A percentile compares a stretch with the other conserved stretches of the same genome.
Conservation (phyloP, 106 monocot species). For the Cymbidium sinense region DNA sequence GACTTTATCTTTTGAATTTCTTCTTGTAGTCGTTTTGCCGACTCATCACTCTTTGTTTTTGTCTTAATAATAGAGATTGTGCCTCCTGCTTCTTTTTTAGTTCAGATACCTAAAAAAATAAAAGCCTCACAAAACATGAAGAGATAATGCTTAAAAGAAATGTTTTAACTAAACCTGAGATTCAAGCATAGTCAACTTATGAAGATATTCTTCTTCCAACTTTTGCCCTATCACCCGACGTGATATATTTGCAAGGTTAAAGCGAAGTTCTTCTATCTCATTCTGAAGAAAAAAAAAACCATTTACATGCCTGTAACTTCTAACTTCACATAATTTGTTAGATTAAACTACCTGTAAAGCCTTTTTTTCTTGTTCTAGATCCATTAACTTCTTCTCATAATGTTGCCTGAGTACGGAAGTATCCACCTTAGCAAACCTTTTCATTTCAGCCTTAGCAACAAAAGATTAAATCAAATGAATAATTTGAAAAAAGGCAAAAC, state of each 20-base stretch:
- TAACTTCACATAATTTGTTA: background rate
- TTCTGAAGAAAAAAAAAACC: slow-evolving; percentile 35
- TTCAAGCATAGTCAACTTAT: slow-evolving; percentile 87
- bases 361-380: slow-evolving; percentile 94
- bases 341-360: slow-evolving; percentile 42
- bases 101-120: slow-evolving; percentile 58
- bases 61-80: slow-evolving; percentile 80
- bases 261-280: slow-evolving; percentile 88
- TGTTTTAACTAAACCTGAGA: slow-evolving; percentile 47
- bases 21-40: slow-evolving; percentile 80
- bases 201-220: slow-evolving; percentile 86
- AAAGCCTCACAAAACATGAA: background rate
- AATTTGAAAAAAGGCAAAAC: background rate
- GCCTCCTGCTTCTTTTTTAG: slow-evolving; percentile 96
- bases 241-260: slow-evolving; percentile 58
- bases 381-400: slow-evolving; percentile 86
- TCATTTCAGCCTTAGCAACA: slow-evolving; percentile 90
- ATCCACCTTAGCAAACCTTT: slow-evolving; percentile 59
- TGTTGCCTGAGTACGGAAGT: slow-evolving; percentile 77
- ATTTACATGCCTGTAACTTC: background rate
- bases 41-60: slow-evolving; percentile 95
- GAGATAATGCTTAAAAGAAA: background rate
- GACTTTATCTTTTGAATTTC: slow-evolving; percentile 91
- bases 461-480: background rate
- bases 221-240: slow-evolving; percentile 81